phyloP scores from a whole-genome alignment of 371 early-diverging fungal genomes.

The Mucor velutinosus region DNA sequence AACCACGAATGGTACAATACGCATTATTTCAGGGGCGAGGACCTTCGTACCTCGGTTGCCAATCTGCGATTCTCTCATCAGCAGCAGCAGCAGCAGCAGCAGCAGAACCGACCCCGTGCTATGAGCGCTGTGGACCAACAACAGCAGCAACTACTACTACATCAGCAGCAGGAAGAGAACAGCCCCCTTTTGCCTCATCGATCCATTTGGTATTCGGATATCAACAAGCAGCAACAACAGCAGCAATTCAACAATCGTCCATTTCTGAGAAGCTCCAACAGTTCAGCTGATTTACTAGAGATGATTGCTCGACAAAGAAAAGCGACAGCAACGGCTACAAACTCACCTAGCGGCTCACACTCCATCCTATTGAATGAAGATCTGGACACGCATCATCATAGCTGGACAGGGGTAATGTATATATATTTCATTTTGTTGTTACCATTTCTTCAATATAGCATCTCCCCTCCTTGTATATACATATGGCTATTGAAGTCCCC shows the following conservation, averaged over 20 bases:
- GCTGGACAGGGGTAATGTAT: slow-evolving; percentile 26
- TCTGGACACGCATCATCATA: slow-evolving; percentile 11
- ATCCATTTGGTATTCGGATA: slow-evolving; percentile 23
- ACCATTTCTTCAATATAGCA: neutral
- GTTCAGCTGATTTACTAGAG: slow-evolving; percentile 46
- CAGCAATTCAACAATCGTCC: slow-evolving; percentile 10
- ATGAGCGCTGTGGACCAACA: slow-evolving; percentile 48
- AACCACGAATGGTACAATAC: slow-evolving; percentile 8
- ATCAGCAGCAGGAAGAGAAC: neutral
- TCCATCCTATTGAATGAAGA: slow-evolving; percentile 5
- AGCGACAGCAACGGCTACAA: neutral
- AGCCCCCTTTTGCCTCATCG: slow-evolving; percentile 8
- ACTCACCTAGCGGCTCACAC: slow-evolving; percentile 1
- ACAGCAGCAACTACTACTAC: neutral
- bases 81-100: slow-evolving; percentile 4
- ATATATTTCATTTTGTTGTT: neutral
- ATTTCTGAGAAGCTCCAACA: slow-evolving; percentile 35
- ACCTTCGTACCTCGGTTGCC: slow-evolving; percentile 21
- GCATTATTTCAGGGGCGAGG: slow-evolving; percentile 26
- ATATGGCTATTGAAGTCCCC: neutral
- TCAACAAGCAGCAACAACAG: neutral
- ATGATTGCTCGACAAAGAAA: slow-evolving; percentile 39
- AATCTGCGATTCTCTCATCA: slow-evolving; percentile 9
- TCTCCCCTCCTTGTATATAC: neutral
- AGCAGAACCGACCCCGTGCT: slow-evolving; percentile 45